Percentiles rank a stretch among this genome's conserved stretches.
These are phyloP conservation scores for Pseudoneurospora amorphoporcata DNA, from an alignment of 495 filamentous ascomycete genomes.

Conservation along the genomic window DNA sequence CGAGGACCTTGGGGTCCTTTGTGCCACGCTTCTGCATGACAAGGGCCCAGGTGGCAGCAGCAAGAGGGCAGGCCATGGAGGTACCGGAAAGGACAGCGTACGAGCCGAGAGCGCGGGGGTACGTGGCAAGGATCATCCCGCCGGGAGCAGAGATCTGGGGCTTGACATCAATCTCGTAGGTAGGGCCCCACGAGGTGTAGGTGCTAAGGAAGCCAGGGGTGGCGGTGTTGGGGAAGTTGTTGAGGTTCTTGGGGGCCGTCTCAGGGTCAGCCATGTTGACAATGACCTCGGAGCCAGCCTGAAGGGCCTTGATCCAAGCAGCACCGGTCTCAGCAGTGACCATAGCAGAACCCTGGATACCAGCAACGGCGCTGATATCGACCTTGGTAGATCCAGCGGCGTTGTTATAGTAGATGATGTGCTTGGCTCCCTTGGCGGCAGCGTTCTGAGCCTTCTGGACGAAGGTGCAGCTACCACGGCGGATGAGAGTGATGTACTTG, in stretches of 20 bases:
- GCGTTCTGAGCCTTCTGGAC: slow-evolving; percentile 39
- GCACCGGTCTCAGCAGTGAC: slow-evolving; percentile 35
- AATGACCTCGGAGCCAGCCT: slow-evolving; percentile 27
- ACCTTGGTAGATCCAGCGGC: slow-evolving; percentile 22
- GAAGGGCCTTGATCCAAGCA: slow-evolving; percentile 29
- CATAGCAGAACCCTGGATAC: slow-evolving; percentile 32
- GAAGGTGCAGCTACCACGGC: slow-evolving; percentile 42
- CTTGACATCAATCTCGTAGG: slow-evolving; percentile 44
- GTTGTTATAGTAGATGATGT: slow-evolving; percentile 47
- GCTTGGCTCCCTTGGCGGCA: slow-evolving; percentile 42
- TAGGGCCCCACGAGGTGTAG: slow-evolving; percentile 48
- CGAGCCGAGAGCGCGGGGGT: slow-evolving; percentile 37
- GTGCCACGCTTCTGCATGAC: slow-evolving; percentile 38
- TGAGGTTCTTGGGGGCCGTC: slow-evolving; percentile 26
- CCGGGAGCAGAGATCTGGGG: slow-evolving; percentile 44
- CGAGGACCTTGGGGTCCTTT: slow-evolving; percentile 35
- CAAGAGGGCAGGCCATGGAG: slow-evolving; percentile 50
- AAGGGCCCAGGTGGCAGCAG: slow-evolving; percentile 45
- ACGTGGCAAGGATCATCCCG: slow-evolving; percentile 48
- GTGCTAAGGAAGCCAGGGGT: slow-evolving; percentile 37
- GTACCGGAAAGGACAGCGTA: slow-evolving; percentile 48
- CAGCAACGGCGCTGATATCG: slow-evolving; percentile 14
- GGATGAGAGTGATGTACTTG: slow-evolving; percentile 42
- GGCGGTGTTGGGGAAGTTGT: slow-evolving; percentile 25
- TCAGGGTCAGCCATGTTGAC: slow-evolving; percentile 33